Percentiles rank a stretch among this genome's conserved stretches.
phyloP scores from a whole-genome alignment of 2,329 filamentous ascomycete genomes.

The Xylaria sp. region DNA sequence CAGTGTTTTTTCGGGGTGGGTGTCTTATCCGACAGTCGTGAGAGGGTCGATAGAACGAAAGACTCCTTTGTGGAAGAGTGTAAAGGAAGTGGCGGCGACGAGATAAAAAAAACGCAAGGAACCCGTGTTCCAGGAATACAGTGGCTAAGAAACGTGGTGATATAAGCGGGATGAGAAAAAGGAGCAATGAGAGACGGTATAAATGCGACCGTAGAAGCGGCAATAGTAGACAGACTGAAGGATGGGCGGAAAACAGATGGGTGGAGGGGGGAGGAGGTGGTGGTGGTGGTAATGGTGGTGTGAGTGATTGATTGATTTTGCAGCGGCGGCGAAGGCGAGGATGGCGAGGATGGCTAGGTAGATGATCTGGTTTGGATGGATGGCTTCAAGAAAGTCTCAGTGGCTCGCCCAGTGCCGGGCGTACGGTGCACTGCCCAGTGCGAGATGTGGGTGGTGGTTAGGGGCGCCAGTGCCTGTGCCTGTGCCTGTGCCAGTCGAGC shows the following conservation, averaged over 20 bases:
- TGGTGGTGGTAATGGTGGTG: constrained; percentile 14
- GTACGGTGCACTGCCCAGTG: constrained; percentile 35
- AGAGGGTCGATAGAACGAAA: constrained; percentile 7
- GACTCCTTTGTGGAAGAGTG: constrained; percentile 30
- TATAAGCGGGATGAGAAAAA: constrained; percentile 34
- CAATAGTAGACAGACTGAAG: constrained; percentile 16
- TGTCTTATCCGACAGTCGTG: constrained; percentile 8
- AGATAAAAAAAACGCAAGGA: constrained; percentile 38
- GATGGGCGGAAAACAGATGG: constrained; percentile 27
- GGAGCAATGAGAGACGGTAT: constrained; percentile 21
- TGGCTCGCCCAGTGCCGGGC: constrained; percentile 25
- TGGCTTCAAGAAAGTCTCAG: constrained; percentile 34
- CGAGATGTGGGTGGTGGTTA: constrained; percentile 18
- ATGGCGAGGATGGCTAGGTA: constrained; percentile 35
- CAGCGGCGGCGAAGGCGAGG: constrained; percentile 46
- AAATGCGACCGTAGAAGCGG: constrained; percentile 32
- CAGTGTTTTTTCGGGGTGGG: constrained; percentile 6
- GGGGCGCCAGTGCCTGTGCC: constrained; percentile 25
- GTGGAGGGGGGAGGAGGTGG: constrained; percentile 14
- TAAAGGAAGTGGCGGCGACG: constrained; percentile 33
- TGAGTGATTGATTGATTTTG: constrained; percentile 41
- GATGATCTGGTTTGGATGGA: constrained; percentile 42
- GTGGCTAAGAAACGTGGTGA: constrained; percentile 33
- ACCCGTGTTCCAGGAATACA: constrained; percentile 35
- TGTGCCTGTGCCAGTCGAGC: background rate